Conservation (phyloP, 179 eudicot genomes). For the Beta lomatogona region DNA sequence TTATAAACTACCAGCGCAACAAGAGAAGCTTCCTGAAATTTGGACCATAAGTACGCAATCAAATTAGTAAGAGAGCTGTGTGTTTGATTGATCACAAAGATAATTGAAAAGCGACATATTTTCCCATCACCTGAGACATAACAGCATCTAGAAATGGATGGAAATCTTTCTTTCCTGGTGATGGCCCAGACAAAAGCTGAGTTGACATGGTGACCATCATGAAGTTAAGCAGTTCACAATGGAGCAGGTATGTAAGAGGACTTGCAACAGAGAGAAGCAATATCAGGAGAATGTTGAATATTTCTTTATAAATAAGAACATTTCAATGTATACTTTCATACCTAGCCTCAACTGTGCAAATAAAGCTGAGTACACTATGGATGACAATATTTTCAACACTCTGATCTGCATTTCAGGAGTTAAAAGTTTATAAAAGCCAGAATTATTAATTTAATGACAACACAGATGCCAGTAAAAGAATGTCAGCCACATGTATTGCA, state of each 20-base stretch:
- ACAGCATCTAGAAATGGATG: slow-evolving; percentile 83
- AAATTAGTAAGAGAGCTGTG: slow-evolving; percentile 10
- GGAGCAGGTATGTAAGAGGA: slow-evolving; percentile 73
- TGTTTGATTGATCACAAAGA: slow-evolving; percentile 1
- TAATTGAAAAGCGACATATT: not conserved
- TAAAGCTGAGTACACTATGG: slow-evolving; percentile 58
- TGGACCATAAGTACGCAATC: slow-evolving; percentile 4
- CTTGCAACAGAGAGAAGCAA: slow-evolving; percentile 44
- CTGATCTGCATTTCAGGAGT: slow-evolving; percentile 53
- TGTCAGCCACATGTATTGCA: not conserved
- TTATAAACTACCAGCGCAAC: slow-evolving; percentile 63
- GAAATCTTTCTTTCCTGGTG: slow-evolving; percentile 69
- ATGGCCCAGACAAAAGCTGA: slow-evolving; percentile 90
- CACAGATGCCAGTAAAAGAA: not conserved
- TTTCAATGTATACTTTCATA: slow-evolving; percentile 29
- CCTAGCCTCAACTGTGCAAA: slow-evolving; percentile 87
- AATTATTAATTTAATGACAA: not conserved
- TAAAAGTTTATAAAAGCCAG: not conserved
- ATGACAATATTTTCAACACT: slow-evolving; percentile 55
- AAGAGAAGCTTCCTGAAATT: slow-evolving; percentile 68
- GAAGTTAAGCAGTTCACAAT: slow-evolving; percentile 84
- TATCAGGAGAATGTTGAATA: slow-evolving; percentile 31
- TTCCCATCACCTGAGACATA: slow-evolving; percentile 68
- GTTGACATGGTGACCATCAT: slow-evolving; percentile 90
- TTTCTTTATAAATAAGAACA: not conserved